Evolutionary conservation across 2,329 filamentous ascomycete genomes (phyloP), one percentile per base, ranked within the genome.

Genomic region (Paraphaeosphaeria minitans): DNA sequence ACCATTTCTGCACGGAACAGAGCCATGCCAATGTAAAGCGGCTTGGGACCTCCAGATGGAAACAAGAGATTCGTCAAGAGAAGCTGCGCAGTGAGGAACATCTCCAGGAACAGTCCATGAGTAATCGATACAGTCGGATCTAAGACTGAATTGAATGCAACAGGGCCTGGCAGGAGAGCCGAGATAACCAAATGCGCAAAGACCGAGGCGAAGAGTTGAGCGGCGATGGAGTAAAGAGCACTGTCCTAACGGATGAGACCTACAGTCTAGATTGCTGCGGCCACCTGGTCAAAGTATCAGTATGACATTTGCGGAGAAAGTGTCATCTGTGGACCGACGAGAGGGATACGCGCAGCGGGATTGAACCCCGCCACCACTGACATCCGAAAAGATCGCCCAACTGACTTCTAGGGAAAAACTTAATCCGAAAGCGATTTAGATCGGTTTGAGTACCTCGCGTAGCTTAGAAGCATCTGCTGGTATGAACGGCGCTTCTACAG

Each of bases 21-120:
- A 0, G 88, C 82, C 12, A 90, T 75, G 1, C 90, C 90, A 65
- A 93, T 90, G 12, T 87, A 88, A 14, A 92, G 78, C 0, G 89
- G 89, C 77, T 92, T 91, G 69, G 90, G 86, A 14, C 59, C 50
- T 22, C 66, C 62, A 9, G 85, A 84, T 0, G 88, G 88, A 31
- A 91, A 78, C 83, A 91, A 87, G 22, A 75, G 65, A 48, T 77
- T 75, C 12, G 70, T 71, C 19, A 76, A 65, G 22, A 77, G 61
- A 14, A 77, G 66, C 50, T 76, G 69, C 0, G 73, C 66, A 0
- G 75, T 77, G 19, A 76, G 63, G 33, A 76, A 73, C 14, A 67
- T 65, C 48, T 73, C 70, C 24, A 72, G 55, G 24, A 75, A 70
- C 0, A 74, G 49, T 9, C 72, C 75, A 6, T 65, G 66, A 0